Base-by-base conservation (phyloP, 2,329 filamentous ascomycete genomes). In the Scleromitrula shiraiana region DNA sequence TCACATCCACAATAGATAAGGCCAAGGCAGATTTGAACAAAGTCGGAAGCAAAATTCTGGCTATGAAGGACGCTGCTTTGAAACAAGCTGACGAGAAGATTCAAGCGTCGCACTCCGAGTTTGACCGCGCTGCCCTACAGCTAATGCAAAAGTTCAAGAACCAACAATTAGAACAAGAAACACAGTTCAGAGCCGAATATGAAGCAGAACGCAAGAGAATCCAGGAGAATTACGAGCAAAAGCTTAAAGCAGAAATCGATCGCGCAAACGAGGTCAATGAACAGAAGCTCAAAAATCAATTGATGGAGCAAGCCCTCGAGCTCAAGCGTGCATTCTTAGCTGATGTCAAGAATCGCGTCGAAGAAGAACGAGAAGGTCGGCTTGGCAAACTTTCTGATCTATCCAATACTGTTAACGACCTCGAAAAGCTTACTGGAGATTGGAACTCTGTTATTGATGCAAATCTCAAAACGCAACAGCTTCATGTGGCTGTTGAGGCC, bases 401-500 rank as follows among this genome's bases (percentile, higher is more conserved):
- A 24, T 85, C 83, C 15, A 72, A 78, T 27, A 83, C 83, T 10
- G 87, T 98, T 15, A 74, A 76, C 32, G 87, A 94, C 59, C 80
- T 98, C 10, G 90, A 96, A 70, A 82, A 83, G 67, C 78, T 98
- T 46, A 94, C 90, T 1, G 78, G 80, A 1, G 84, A 88, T 56
- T 97, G 89, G 89, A 94, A 91, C 68, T 80, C 82, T 33, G 88
- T 97, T 30, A 81, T 98, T 19, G 89, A 97, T 64, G 75, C 79
- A 51, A 97, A 93, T 69, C 78, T 97, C 54, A 85, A 87, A 68
- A 96, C 93, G 0, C 93, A 98, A 68, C 90, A 97, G 70, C 82
- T 98, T 23, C 88, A 96, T 64, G 88, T 98, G 29, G 93, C 93
- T 17, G 85, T 97, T 24, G 93, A 98, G 65, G 88, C 91, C 32